A percentile compares a stretch with the other conserved stretches of the same genome.
These are phyloP conservation scores for Rhodofomes roseus DNA, from an alignment of 1,284 basidiomycete species.

Conservation along the genomic window DNA sequence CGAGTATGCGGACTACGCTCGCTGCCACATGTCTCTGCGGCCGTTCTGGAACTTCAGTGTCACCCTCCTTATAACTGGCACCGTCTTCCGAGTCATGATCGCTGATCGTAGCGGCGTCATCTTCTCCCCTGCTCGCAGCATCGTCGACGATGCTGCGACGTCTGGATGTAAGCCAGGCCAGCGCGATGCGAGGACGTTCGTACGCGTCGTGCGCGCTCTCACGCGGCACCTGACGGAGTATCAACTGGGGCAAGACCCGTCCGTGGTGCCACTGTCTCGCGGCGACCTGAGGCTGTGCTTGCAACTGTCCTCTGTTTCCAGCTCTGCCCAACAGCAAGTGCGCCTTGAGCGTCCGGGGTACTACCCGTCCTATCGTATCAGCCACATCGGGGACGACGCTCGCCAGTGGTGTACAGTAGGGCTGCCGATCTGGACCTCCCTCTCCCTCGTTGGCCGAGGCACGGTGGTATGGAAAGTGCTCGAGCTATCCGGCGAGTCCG, in stretches of 20 bases:
- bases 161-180: background rate
- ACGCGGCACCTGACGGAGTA: background rate
- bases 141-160: background rate
- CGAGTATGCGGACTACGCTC: conserved; percentile 19
- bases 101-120: conserved; percentile 16
- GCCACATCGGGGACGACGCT: background rate
- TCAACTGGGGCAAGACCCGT: conserved; percentile 10
- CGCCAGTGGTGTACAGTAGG: conserved; percentile 4
- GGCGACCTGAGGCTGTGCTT: background rate
- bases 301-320: background rate
- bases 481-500: background rate
- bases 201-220: conserved; percentile 4
- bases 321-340: background rate
- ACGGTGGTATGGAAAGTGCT: conserved; percentile 13
- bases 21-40: conserved; percentile 18
- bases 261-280: conserved; percentile 3
- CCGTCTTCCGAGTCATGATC: conserved; percentile 15
- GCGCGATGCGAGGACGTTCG: background rate
- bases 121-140: conserved; percentile 10
- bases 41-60: conserved; percentile 23
- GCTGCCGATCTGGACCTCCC: conserved; percentile 13
- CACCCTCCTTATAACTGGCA: conserved; percentile 18
- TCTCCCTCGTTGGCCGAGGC: conserved; percentile 17
- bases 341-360: background rate
- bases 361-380: background rate